Base-by-base conservation (phyloP, 441 rosid genomes). In the Brassica hybrid region DNA sequence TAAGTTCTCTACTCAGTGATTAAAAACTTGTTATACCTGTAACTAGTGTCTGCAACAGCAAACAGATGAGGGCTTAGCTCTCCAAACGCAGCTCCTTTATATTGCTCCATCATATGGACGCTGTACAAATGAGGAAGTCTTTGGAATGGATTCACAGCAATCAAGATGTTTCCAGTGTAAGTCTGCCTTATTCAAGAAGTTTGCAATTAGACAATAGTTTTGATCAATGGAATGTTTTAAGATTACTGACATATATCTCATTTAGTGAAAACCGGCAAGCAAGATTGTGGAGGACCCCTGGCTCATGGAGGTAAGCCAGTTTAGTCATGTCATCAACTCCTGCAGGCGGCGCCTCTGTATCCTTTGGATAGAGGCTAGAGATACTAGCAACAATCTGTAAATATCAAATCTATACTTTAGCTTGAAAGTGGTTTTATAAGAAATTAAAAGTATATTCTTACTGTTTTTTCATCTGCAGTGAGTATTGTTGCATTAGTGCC, bases 241-340 rank as follows among this genome's bases (percentile, higher is more conserved):
- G n/a, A 36, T 56, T 9, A 79, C 96, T 83, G 83, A 91, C 96
- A 70, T 89, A 89, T 18, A 91, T 91, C 72, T 91, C 96, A 73
- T 91, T 89, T 34, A 88, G 63, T 16, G 81, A 75, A 79, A 82
- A 91, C 54, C 96, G 82, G 74, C 87, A 81, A 52, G 79, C 86
- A 1, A 91, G 88, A 82, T 91, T 91, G 43, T 89, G 79, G 48
- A 89, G 84, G 66, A 91, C 96, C 79, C 93, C 91, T 63, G 92
- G 96, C 74, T 91, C 96, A 74, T 91, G 92, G 63, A 91, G 85
- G 81, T 89, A 91, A 59, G 94, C 86, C 41, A 89, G 68, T 78
- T 88, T 91, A 36, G 92, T 89, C 96, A 89, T 91, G 80, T 91
- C 96, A 45, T 91, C 91, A n/a, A 91, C 96, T 79, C 94, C 90